Conservation (phyloP, 2,329 filamentous ascomycete genomes). For the Xylariales sp. region DNA sequence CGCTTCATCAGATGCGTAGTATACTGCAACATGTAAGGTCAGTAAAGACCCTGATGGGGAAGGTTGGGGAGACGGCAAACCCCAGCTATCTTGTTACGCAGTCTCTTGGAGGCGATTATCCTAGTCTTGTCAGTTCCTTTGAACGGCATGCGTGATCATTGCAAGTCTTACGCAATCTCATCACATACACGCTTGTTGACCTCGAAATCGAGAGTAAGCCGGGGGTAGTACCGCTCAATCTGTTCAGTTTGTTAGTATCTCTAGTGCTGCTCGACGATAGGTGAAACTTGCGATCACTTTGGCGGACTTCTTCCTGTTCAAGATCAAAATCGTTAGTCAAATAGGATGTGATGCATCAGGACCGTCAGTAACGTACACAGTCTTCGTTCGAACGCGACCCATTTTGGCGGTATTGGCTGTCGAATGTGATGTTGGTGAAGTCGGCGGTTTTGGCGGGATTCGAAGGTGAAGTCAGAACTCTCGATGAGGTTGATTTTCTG, state of each 20-base stretch:
- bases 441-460: constrained; percentile 18
- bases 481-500: background rate
- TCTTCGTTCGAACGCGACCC: constrained; percentile 69
- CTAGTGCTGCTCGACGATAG: no score
- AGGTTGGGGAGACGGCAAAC: no score
- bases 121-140: no score
- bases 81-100: constrained; percentile 99
- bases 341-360: no score
- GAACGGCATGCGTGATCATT: constrained; percentile 99
- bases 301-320: constrained; percentile 67
- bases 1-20: constrained; percentile 99
- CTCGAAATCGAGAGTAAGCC: constrained; percentile 99
- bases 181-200: constrained; percentile 99
- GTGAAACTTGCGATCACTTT: no score
- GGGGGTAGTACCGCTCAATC: constrained; percentile 97
- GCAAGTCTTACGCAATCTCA: constrained; percentile 99
- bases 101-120: constrained; percentile 97
- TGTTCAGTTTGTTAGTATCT: no score
- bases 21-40: constrained; percentile 78
- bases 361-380: no score
- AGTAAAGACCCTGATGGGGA: constrained; percentile 1
- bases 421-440: constrained; percentile 27
- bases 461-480: background rate
- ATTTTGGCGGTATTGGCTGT: constrained; percentile 52
- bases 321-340: background rate